Conservation (phyloP, 208 protist species). For the Leishmania braziliensis region DNA sequence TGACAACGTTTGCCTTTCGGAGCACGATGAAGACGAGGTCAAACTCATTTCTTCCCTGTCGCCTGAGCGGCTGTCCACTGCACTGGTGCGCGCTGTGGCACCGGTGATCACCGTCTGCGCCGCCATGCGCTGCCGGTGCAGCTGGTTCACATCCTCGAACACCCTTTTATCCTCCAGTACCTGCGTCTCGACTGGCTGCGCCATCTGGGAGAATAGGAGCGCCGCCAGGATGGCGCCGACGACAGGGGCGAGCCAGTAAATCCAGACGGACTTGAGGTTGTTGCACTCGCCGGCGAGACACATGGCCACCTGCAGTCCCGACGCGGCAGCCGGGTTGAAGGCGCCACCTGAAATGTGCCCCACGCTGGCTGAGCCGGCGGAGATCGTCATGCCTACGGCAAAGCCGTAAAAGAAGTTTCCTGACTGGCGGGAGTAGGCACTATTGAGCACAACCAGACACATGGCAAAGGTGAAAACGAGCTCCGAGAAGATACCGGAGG, state of each 20-base stretch:
- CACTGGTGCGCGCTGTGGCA: not conserved
- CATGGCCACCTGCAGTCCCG: constrained; percentile 74
- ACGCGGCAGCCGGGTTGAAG: constrained; percentile 86
- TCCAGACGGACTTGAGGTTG: constrained; percentile 68
- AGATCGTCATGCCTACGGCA: constrained; percentile 79
- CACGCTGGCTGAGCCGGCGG: constrained; percentile 65
- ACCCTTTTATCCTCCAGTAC: constrained; percentile 54
- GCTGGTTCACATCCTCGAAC: constrained; percentile 35
- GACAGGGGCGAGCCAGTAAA: constrained; percentile 85
- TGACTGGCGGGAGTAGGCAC: constrained; percentile 67
- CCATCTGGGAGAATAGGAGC: constrained; percentile 73
- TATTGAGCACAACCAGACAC: constrained; percentile 74
- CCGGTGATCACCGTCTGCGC: constrained; percentile 17
- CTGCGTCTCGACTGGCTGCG: constrained; percentile 57
- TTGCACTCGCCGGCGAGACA: constrained; percentile 77
- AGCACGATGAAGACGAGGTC: constrained; percentile 2
- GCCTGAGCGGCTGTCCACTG: not conserved
- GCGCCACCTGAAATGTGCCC: constrained; percentile 74
- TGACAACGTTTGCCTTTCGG: not conserved
- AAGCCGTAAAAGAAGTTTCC: constrained; percentile 86
- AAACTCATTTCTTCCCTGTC: not conserved
- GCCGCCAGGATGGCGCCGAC: constrained; percentile 61
- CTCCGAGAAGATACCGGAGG: constrained; percentile 77
- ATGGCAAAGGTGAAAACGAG: constrained; percentile 86
- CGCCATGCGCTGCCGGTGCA: constrained; percentile 21